Evolutionary conservation across 1,139 yeast genomes (phyloP).

Genomic region (Casaregolazyma suthepensis): DNA sequence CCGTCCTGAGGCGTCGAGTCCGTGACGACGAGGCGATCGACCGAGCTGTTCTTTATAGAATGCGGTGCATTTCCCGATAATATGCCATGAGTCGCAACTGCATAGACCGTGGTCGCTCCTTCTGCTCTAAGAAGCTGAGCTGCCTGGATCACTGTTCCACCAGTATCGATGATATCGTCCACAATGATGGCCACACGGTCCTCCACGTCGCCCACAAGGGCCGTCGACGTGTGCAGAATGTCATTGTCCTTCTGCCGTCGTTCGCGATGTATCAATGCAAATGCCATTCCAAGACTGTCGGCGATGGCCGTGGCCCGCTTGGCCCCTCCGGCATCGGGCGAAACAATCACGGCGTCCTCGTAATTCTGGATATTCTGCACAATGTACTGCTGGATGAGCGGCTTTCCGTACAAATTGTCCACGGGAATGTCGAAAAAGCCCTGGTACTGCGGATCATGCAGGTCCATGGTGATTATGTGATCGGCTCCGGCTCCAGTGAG

Average conservation of each 20-base stretch:
- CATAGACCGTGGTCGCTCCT: constrained; percentile 83
- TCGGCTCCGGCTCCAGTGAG: constrained; percentile 94
- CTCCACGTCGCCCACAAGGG: constrained; percentile 90
- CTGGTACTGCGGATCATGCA: constrained; percentile 93
- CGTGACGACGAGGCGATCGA: constrained; percentile 86
- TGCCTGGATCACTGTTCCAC: constrained; percentile 86
- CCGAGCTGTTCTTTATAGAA: constrained; percentile 59
- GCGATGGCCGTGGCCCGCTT: constrained; percentile 93
- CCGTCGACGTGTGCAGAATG: constrained; percentile 52
- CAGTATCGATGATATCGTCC: constrained; percentile 93
- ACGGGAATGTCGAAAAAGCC: constrained; percentile 92
- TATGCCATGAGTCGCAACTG: constrained; percentile 87
- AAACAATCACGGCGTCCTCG: constrained; percentile 76
- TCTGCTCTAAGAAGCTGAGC: constrained; percentile 87
- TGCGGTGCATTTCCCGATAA: constrained; percentile 87
- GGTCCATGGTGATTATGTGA: constrained; percentile 94
- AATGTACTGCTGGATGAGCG: constrained; percentile 75
- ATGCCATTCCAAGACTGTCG: constrained; percentile 79
- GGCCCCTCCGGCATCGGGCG: constrained; percentile 98
- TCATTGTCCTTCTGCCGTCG: constrained; percentile 49
- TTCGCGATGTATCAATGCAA: constrained; percentile 95
- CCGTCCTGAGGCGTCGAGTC: constrained; percentile 84
- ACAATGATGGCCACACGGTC: constrained; percentile 78
- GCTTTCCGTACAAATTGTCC: constrained; percentile 82
- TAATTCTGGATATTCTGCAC: constrained; percentile 65